Base-by-base conservation (phyloP, 2,329 filamentous ascomycete species). In the Alternaria infectoria region DNA sequence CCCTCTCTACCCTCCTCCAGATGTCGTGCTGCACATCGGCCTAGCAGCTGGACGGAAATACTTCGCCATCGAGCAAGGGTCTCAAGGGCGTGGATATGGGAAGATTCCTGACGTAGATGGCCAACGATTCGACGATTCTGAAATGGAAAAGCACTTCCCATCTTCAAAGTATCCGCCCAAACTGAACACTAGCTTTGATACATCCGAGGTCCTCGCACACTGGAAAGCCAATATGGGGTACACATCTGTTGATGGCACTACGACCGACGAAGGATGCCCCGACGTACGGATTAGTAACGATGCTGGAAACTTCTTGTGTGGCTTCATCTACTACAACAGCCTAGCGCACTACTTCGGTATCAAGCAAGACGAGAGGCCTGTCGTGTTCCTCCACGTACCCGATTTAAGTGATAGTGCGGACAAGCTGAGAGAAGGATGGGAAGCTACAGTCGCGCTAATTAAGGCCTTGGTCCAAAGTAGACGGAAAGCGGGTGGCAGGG, bases 1-100 rank as follows among this genome's bases (percentile, higher is more conserved):
- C 30, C 61, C 64, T n/a, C 51, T 68, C 21, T 54, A 62, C 17
- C 74, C 74, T 1, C 12, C 49, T 1, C 71, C 77, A 44, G 74
- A 78, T 49, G 74, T 81, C 10, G 64, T 80, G 57, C 67, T 81
- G 5, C 79, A 81, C 61, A 79, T 81, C 30, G 79, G 79, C 2
- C 74, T 81, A 19, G 79, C 79, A 9, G 77, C 79, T 21, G 70
- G 73, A 43, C 73, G 78, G 2, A 63, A 65, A 6, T 80, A 73
- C 68, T 81, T 73, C 64, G 75, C 78, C n/a, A 65, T 80, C 19
- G 79, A 80, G 51, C 59, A 74, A 44, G 72, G 74, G 17, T 67
- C 77, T 3, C 71, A 75, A 12, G 63, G 71, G 1, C 62, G 68
- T 5, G 77, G 75, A 40, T 80, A 78, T 67, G 72, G 62, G 19